A percentile compares a stretch with the other conserved stretches of the same genome.
Conservation (phyloP, 805 yeast genomes). For the Crinitomyces ghanaensis region DNA sequence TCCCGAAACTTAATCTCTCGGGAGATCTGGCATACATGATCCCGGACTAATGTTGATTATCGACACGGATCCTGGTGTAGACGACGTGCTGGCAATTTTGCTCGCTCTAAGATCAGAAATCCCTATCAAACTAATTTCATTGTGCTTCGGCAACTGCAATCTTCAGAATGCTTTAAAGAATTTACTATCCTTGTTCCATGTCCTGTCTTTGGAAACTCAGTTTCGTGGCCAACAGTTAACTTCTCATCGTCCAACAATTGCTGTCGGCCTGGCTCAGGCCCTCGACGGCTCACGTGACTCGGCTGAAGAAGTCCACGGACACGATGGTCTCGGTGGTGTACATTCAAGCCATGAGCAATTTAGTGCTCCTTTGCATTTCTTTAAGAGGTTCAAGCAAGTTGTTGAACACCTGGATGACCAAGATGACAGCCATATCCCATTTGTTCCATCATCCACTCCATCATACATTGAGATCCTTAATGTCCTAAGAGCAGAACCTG, state of each 20-base stretch:
- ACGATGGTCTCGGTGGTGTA: conserved; percentile 32
- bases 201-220: conserved; percentile 24
- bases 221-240: conserved; percentile 17
- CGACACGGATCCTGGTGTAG: conserved; percentile 35
- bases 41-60: conserved; percentile 23
- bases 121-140: conserved; percentile 23
- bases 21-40: too few relatives aligned
- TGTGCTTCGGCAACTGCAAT: conserved; percentile 31
- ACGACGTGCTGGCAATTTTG: conserved; percentile 30
- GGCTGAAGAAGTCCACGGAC: conserved; percentile 32
- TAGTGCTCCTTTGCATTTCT: conserved; percentile 23
- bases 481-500: conserved; percentile 25
- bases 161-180: conserved; percentile 26
- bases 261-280: conserved; percentile 25
- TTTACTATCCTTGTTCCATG: conserved; percentile 25
- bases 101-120: conserved; percentile 25
- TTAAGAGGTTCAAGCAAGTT: conserved; percentile 16
- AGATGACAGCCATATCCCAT: conserved; percentile 17
- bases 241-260: conserved; percentile 23
- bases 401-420: conserved; percentile 3
- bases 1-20: too few relatives aligned
- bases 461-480: conserved; percentile 28
- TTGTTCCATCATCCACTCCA: conserved; percentile 20
- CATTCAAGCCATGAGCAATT: conserved; percentile 27
- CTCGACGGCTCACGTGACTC: conserved; percentile 22